Evolutionary conservation across 1,139 yeast genomes (phyloP), one percentile per base, ranked within the genome.

Genomic region (Geotrichum histeridarum): DNA sequence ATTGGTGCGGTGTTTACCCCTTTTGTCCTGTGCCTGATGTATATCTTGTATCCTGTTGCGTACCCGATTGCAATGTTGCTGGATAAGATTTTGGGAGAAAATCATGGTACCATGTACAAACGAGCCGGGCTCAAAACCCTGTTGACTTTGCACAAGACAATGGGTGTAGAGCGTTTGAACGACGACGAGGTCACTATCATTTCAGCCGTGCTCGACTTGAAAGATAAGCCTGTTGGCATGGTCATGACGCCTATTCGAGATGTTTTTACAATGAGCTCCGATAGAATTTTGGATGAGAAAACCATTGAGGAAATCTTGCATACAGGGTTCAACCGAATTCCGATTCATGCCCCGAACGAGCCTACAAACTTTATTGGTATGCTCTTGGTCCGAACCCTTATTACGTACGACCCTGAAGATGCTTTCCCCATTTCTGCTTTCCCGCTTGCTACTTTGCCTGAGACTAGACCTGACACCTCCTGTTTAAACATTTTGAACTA

Each of bases 131-230:
- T 93, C 64, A 93, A 93, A 72, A 88, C 97, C 2, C 77, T 93
- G 65, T 98, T 93, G 51, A 89, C 96, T 2, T 76, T 93, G 62
- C 99, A 93, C 70, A 82, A 84, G 65, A 89, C 95, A 35, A 89
- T 90, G 95, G 98, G 97, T 53, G 96, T 86, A 11, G 58, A 55
- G 27, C 38, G 97, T 57, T 78, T 93, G 63, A 90, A 90, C 67
- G 86, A 86, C 64, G 99, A 93, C 70, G 99, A 93, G 71, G 98
- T 93, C 55, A 91, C 98, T 35, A 93, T 93, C 65, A 93, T 93
- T 62, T 82, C 90, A 53, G 95, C 98, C 0, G 99, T 93, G 31
- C 76, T 93, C 61, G 98, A 93, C 68, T 79, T 93, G 70, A 93
- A 91, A 70, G 98, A 90, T 66, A 93, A 93, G 68, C 82, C 86